A percentile compares a stretch with the other conserved stretches of the same genome.
phyloP scores from a whole-genome alignment of 305 asterid genomes.

The Lippia alba region DNA sequence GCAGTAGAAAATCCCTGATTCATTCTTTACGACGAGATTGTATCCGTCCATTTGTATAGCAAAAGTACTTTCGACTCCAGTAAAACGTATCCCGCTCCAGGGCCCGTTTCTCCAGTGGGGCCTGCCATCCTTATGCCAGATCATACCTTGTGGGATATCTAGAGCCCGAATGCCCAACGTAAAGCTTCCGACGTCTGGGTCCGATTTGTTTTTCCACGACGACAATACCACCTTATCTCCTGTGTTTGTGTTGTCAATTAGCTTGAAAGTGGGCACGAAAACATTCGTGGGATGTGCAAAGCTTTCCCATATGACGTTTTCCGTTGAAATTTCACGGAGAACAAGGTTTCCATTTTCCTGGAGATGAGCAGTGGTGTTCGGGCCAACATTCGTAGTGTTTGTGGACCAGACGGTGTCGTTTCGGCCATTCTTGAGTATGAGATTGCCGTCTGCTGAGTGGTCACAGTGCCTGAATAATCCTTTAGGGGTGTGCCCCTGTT shows the following conservation, averaged over 20 bases:
- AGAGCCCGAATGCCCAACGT: slow-evolving; percentile 36
- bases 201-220: slow-evolving; percentile 36
- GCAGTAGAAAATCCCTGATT: too few relatives aligned
- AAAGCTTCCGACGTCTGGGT: slow-evolving; percentile 44
- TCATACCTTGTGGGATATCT: slow-evolving; percentile 26
- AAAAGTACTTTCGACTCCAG: slow-evolving; percentile 38
- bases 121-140: slow-evolving; percentile 36
- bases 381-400: slow-evolving; percentile 11
- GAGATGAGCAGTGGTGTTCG: slow-evolving; percentile 25
- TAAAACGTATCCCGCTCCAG: slow-evolving; percentile 45
- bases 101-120: slow-evolving; percentile 54
- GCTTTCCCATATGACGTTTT: slow-evolving; percentile 45
- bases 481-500: slow-evolving; percentile 37
- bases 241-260: slow-evolving; percentile 34
- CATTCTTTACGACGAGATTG: too few relatives aligned
- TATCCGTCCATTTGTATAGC: slow-evolving; percentile 38
- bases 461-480: slow-evolving; percentile 33
- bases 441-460: slow-evolving; percentile 36
- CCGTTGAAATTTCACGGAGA: slow-evolving; percentile 32
- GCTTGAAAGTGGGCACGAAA: slow-evolving; percentile 35
- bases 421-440: too few relatives aligned
- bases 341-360: slow-evolving; percentile 51
- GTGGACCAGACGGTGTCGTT: too few relatives aligned
- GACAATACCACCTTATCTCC: slow-evolving; percentile 33
- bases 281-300: slow-evolving; percentile 39